Evolutionary conservation across 148 eudicot genomes (phyloP), one percentile per base, ranked within the genome.

Genomic region (Chenopodium quinoa): DNA sequence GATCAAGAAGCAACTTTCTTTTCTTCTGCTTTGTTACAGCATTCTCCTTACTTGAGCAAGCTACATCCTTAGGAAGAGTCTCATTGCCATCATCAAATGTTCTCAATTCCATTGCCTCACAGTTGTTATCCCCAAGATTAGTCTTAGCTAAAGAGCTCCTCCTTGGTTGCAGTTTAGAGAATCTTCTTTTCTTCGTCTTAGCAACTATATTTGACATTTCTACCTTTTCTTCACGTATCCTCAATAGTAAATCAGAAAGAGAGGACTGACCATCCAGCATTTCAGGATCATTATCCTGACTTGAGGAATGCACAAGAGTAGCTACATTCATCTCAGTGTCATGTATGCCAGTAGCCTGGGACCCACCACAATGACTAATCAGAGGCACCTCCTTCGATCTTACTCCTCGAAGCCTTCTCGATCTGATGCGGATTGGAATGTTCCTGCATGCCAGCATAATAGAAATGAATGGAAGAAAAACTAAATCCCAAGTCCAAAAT

Each of bases 391-490:
- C 79, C 78, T 71, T 71, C 14, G 71, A 37, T 25, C 63, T 63
- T 16, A 50, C 84, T 82, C 86, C 82, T 58, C 83, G 69, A 74
- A 78, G 70, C 66, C 85, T 87, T 84, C 81, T 86, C 31, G 82
- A 87, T 81, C 91, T 82, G 40, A 60, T 62, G 46, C 56, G 77
- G 67, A 84, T 85, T 44, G 81, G 75, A 73, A 74, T 44, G 52
- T 75, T 77, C 81, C 83, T 80, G 70, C 54, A 69, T 68, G 2
- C 81, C 40, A 6, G 17, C 12, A 16, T 22, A 23, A 47, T 19
- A 32, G 37, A 12, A 22, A 82, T 27, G 16, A 56, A 25, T 52
- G 37, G 20, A 32, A 48, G 62, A 32, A 67, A 75, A 27, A 34
- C 13, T 44, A 10, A 44, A 40, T 20, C 52, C 7, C 27, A 71